Percentiles rank a stretch among this genome's conserved stretches.
These are phyloP conservation scores for Ganoderma meredithae DNA, from an alignment of 1,284 basidiomycete genomes.

Conservation along the genomic window DNA sequence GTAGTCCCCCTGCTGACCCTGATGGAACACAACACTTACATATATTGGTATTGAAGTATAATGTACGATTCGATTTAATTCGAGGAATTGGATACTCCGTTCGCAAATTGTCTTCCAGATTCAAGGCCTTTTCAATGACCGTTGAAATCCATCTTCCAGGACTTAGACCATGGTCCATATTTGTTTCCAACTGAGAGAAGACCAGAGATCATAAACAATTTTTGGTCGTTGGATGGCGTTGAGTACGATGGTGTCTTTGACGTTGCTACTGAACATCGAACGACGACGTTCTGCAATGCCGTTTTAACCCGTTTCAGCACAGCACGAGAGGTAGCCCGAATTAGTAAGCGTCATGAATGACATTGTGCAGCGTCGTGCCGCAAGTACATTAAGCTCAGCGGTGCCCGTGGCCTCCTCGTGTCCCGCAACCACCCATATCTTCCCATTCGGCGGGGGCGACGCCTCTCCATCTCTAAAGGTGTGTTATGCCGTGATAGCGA, in stretches of 20 bases:
- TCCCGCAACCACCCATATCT: neutral
- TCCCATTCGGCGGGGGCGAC: neutral
- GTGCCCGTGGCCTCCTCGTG: neutral
- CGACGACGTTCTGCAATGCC: neutral
- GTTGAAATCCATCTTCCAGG: neutral
- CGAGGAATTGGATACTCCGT: neutral
- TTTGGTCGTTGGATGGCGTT: neutral
- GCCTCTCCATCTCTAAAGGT: neutral
- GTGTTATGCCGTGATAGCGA: neutral
- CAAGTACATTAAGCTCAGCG: neutral
- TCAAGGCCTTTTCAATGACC: neutral
- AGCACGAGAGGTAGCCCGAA: neutral
- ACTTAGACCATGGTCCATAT: neutral
- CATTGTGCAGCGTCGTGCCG: neutral
- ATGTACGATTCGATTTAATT: neutral
- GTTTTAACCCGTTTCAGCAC: neutral
- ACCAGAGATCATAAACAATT: neutral
- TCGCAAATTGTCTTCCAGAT: neutral
- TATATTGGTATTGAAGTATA: neutral
- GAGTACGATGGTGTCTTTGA: neutral
- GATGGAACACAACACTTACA: neutral
- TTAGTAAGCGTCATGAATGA: neutral
- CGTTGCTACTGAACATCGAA: neutral
- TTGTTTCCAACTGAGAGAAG: neutral
- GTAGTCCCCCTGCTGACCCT: neutral